Evolutionary conservation across 768 basidiomycete species (phyloP), one percentile per base, ranked within the genome.

Genomic region (Naganishia friedmannii): DNA sequence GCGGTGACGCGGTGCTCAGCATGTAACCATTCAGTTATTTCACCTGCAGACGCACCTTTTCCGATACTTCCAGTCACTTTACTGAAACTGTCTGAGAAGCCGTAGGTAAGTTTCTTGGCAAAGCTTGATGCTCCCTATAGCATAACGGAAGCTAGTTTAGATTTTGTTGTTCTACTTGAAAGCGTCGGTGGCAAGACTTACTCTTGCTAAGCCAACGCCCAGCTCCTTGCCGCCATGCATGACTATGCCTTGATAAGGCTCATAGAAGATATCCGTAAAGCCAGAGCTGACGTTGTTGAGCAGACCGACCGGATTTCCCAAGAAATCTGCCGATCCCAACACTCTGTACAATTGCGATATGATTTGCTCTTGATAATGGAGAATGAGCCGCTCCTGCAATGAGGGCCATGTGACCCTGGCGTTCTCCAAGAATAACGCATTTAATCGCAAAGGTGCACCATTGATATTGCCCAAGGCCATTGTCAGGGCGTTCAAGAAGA

Each of bases 241-340:
- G 68, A 99, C 90, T 34, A 94, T 90, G 39, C 94, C 94, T 69
- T 93, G 89, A 84, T 94, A 96, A 1, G 96, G 96, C 80, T 97
- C 95, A 74, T 98, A 96, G 84, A 99, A 98, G 74, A 98, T 94
- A 80, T 99, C 96, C 66, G 91, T 91, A 6, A 98, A 91, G 13
- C 96, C 96, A 32, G 93, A 96, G 77, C 92, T 95, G 77, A 99
- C 93, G 77, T 98, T 98, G 60, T 90, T 95, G 85, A 99, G 98
- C 53, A 99, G 85, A 12, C 96, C 96, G 54, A 98, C 93, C 4
- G 95, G 95, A 66, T 80, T 80, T 23, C 80, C 84, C 31, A 84
- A 72, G 82, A 98, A 95, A 82, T 98, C 95, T 0, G 94, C 96
- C 6, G 94, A 97, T n/a, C 96, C 95, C 17, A 99, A 85, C 53